Conservation (phyloP, 2,329 filamentous ascomycete genomes). For the Calonectria pseudoreteaudii region DNA sequence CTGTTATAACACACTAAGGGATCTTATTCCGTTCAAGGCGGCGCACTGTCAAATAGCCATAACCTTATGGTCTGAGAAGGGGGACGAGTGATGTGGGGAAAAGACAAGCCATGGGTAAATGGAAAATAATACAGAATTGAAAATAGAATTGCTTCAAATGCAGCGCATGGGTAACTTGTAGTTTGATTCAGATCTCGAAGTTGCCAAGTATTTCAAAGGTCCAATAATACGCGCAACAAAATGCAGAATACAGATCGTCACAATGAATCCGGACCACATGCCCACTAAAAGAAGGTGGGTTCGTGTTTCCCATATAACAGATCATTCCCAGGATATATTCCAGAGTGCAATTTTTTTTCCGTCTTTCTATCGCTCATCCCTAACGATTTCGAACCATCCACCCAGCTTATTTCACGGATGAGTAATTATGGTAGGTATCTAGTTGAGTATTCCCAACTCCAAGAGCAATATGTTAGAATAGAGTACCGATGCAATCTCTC, state of each 20-base stretch:
- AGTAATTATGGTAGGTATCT: neutral
- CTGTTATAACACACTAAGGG: neutral
- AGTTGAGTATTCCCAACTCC: neutral
- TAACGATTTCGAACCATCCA: neutral
- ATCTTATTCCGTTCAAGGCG: neutral
- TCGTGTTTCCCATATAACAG: neutral
- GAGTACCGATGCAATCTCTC: neutral
- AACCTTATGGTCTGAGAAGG: neutral
- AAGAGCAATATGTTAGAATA: neutral
- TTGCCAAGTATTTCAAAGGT: neutral
- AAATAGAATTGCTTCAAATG: neutral
- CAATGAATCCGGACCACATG: neutral
- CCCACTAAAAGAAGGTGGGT: neutral
- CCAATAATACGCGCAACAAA: neutral
- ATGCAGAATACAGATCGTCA: neutral
- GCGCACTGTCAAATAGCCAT: neutral
- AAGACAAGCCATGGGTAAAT: neutral
- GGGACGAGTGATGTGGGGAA: neutral
- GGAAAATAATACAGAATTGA: neutral
- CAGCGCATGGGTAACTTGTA: neutral
- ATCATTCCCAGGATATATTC: too few relatives aligned
- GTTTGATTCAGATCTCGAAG: neutral
- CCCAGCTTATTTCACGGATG: neutral
- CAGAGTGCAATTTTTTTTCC: neutral
- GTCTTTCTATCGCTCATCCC: neutral